Conservation (phyloP, 176 grass and related monocot species). For the Oryza coarctata region DNA sequence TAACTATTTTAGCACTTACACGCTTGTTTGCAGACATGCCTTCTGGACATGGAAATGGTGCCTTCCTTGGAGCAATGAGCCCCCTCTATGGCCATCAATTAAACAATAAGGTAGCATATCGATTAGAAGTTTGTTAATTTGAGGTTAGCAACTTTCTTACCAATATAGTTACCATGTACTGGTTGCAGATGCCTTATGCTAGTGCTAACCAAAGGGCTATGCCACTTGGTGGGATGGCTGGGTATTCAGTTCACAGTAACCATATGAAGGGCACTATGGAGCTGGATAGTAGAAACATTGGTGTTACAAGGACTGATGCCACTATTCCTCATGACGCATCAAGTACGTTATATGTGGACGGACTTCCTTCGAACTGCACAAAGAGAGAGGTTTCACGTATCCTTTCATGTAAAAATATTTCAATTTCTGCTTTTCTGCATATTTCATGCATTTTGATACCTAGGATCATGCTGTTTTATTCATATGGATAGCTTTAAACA, state of each 20-base stretch:
- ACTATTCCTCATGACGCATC: slow-evolving; percentile 49
- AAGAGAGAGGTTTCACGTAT: slow-evolving; percentile 72
- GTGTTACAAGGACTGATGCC: slow-evolving; percentile 27
- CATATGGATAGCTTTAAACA: not conserved
- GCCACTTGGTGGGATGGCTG: no score
- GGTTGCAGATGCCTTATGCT: slow-evolving; percentile 40
- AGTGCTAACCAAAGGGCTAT: slow-evolving; percentile 15
- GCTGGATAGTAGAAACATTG: no score
- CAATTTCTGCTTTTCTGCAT: not conserved
- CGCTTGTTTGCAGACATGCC: slow-evolving; percentile 48
- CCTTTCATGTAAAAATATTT: slow-evolving; percentile 41
- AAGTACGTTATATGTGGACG: no score
- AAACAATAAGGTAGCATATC: slow-evolving; percentile 22
- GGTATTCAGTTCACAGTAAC: no score
- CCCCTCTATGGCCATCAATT: slow-evolving; percentile 11
- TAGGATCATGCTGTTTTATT: not conserved
- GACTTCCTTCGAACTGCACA: slow-evolving; percentile 51
- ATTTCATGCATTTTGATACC: not conserved
- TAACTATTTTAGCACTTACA: not conserved
- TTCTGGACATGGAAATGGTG: slow-evolving; percentile 44
- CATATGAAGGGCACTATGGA: no score
- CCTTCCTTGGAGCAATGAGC: slow-evolving; percentile 50
- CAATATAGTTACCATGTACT: not conserved
- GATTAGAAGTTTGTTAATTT: not conserved
- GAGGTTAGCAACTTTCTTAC: not conserved